Evolutionary conservation across 2,329 filamentous ascomycete species (phyloP).

Genomic region (Nigrospora oryzae): DNA sequence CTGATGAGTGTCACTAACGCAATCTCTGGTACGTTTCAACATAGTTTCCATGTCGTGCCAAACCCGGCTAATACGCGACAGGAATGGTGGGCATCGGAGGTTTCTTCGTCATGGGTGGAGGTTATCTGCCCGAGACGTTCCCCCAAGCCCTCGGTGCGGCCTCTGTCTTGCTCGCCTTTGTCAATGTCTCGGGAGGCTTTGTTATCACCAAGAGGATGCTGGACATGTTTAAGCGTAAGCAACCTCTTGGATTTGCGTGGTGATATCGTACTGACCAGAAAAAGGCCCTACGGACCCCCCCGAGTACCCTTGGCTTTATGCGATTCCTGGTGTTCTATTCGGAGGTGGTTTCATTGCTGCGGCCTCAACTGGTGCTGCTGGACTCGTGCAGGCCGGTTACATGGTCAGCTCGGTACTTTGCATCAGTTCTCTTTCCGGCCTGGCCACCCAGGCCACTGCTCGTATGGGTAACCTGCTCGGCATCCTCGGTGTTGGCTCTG

Average conservation of each 20-base stretch:
- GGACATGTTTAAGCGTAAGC: constrained; percentile 74
- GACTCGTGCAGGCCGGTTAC: constrained; percentile 81
- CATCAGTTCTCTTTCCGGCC: constrained; percentile 72
- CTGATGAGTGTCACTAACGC: constrained; percentile 92
- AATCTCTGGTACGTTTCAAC: constrained; percentile 54
- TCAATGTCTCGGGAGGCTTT: constrained; percentile 83
- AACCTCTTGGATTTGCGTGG: background rate
- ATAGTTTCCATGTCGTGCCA: background rate
- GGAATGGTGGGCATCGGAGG: constrained; percentile 83
- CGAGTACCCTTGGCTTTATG: constrained; percentile 84
- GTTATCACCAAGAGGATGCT: constrained; percentile 91
- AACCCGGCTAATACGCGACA: constrained; percentile 19
- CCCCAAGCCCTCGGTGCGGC: constrained; percentile 71
- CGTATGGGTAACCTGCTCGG: constrained; percentile 80
- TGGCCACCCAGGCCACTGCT: constrained; percentile 76
- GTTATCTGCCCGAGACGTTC: constrained; percentile 66
- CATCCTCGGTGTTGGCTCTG: constrained; percentile 75
- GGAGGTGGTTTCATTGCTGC: constrained; percentile 75
- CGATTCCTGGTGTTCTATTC: constrained; percentile 67
- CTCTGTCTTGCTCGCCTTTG: constrained; percentile 77
- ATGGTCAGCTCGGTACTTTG: constrained; percentile 78
- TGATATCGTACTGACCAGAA: constrained; percentile 15
- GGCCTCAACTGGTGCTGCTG: constrained; percentile 72
- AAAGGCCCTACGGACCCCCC: constrained; percentile 70
- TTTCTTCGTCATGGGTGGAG: constrained; percentile 81